Conservation (phyloP, 306 rosid genomes). For the Prunus armeniaca region DNA sequence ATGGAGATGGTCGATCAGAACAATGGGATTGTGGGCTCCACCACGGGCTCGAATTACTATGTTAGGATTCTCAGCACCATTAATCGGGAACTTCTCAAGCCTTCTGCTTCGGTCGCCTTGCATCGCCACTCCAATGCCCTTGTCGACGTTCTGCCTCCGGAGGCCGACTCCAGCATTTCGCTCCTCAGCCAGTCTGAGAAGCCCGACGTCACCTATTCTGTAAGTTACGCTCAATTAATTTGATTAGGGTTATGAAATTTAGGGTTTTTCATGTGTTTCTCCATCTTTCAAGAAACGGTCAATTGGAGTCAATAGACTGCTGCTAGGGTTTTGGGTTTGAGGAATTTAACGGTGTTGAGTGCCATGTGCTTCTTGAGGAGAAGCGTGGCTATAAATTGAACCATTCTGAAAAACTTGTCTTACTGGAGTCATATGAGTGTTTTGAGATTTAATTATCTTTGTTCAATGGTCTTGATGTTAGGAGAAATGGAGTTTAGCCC, state of each 20-base stretch:
- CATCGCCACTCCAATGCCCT: constrained; percentile 98
- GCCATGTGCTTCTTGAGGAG: neutral
- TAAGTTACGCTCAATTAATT: constrained; percentile 26
- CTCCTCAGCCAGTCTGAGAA: constrained; percentile 98
- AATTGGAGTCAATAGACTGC: neutral
- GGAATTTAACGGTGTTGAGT: neutral
- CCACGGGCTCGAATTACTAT: constrained; percentile 94
- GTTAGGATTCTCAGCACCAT: constrained; percentile 92
- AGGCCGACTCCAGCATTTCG: constrained; percentile 95
- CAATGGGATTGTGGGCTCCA: constrained; percentile 96
- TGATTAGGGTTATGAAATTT: neutral
- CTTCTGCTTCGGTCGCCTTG: constrained; percentile 90
- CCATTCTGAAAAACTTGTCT: neutral
- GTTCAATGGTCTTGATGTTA: neutral
- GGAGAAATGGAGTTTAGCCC: neutral
- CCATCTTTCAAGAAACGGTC: neutral
- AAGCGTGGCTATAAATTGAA: neutral
- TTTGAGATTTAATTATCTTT: neutral
- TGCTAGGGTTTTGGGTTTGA: neutral
- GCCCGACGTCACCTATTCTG: constrained; percentile 94
- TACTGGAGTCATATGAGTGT: neutral
- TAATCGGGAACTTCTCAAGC: constrained; percentile 87
- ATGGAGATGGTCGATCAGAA: constrained; percentile 98
- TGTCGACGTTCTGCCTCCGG: constrained; percentile 95
- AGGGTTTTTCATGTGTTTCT: neutral